Evolutionary conservation across 1,139 yeast species (phyloP).

Genomic region (Geotrichum klebahnii): DNA sequence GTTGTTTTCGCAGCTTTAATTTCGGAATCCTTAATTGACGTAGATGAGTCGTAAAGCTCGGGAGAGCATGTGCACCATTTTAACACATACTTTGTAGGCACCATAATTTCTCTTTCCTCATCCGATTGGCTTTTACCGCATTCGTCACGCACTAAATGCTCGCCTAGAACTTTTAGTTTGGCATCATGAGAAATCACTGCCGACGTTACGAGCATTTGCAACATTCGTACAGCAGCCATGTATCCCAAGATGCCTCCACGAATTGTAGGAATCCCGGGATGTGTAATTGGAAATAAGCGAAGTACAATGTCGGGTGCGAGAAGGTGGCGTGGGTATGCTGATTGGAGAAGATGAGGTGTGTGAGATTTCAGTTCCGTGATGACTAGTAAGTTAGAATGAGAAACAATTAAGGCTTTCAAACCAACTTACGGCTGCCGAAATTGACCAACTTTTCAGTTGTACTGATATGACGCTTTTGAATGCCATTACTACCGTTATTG

Average conservation of each 20-base stretch:
- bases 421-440: conserved; percentile 13
- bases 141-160: conserved; percentile 12
- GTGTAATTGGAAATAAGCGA: conserved; percentile 16
- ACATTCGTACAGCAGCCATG: conserved; percentile 15
- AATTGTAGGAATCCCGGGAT: conserved; percentile 17
- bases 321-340: conserved; percentile 6
- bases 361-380: conserved; percentile 11
- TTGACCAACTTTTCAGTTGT: conserved; percentile 14
- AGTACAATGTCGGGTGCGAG: conserved; percentile 15
- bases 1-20: not conserved
- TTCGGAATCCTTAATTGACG: not conserved
- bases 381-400: conserved; percentile 7
- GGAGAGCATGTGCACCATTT: conserved; percentile 17
- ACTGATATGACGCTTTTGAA: no score
- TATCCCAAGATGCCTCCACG: conserved; percentile 20
- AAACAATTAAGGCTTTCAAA: not conserved
- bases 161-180: conserved; percentile 15
- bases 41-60: not conserved
- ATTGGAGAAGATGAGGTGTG: conserved; percentile 17
- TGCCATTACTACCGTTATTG: no score
- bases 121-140: not conserved
- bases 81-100: conserved; percentile 14
- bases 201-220: conserved; percentile 17
- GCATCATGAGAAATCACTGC: conserved; percentile 22
- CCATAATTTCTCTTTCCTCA: not conserved